Percentiles rank a stretch among this genome's conserved stretches.
Evolutionary conservation across 495 filamentous ascomycete species (phyloP).

Genomic region (Neurospora tetrasperma): DNA sequence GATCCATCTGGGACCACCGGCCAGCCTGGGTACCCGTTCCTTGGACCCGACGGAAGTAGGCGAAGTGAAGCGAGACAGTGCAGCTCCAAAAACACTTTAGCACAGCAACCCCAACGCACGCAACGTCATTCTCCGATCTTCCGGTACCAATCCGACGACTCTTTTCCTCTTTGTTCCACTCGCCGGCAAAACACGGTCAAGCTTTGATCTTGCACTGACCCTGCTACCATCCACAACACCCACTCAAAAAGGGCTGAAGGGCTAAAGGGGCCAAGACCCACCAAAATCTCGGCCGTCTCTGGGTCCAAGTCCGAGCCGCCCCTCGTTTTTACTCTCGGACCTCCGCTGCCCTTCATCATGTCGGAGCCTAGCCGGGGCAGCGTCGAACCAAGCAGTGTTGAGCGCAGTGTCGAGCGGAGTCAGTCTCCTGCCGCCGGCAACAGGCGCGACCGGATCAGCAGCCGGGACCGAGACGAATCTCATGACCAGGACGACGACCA

Average conservation of each 20-base stretch:
- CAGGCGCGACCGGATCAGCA: not conserved
- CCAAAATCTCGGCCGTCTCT: not conserved
- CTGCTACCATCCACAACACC: not conserved
- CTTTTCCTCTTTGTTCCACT: not conserved
- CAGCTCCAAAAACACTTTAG: not conserved
- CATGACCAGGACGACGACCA: conserved; percentile 8
- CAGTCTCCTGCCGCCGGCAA: not conserved
- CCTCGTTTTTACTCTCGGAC: not conserved
- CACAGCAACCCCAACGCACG: not conserved
- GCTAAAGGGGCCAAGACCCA: not conserved
- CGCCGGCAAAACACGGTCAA: not conserved
- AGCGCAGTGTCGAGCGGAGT: not conserved
- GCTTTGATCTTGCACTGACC: not conserved
- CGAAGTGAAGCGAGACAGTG: not conserved
- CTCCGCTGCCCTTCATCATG: not conserved
- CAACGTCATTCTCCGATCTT: not conserved
- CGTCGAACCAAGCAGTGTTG: not conserved
- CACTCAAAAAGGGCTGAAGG: not conserved
- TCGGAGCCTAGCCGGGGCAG: not conserved
- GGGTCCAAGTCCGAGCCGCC: not conserved
- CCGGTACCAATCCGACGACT: not conserved
- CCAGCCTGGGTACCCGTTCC: not conserved
- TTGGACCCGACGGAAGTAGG: not conserved
- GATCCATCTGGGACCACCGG: not conserved
- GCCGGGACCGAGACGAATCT: conserved; percentile 1